Evolutionary conservation across 768 basidiomycete species (phyloP).

Genomic region (Erythrobasidium yunnanense): DNA sequence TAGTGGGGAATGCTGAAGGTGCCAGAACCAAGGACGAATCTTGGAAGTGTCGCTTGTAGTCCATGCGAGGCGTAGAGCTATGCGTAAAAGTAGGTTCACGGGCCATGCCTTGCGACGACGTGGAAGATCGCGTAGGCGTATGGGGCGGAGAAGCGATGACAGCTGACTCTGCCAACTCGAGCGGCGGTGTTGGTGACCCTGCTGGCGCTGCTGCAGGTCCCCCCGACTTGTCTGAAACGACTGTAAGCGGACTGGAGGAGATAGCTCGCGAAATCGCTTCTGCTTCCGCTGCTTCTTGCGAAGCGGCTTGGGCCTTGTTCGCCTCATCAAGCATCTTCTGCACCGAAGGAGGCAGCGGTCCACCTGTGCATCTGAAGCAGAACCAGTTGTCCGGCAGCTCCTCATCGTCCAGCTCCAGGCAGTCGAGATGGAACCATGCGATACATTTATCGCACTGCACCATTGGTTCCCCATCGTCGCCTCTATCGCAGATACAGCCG

Average conservation of each 20-base stretch:
- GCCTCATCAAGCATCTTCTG: background rate
- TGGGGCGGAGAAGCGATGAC: background rate
- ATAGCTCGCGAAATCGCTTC: background rate
- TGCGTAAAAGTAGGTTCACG: conserved; percentile 28
- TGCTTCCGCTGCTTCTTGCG: too few relatives aligned
- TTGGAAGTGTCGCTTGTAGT: background rate
- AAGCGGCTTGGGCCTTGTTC: background rate
- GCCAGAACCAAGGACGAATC: conserved; percentile 3
- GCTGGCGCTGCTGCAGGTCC: too few relatives aligned
- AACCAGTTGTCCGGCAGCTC: conserved; percentile 22
- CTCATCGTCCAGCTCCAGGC: conserved; percentile 23
- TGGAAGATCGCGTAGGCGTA: conserved; percentile 6
- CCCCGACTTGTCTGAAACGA: too few relatives aligned
- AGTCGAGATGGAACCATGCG: conserved; percentile 28
- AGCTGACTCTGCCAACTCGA: background rate
- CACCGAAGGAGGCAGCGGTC: background rate
- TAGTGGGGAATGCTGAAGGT: background rate
- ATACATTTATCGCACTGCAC: conserved; percentile 29
- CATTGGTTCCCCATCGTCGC: conserved; percentile 24
- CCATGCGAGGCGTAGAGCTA: background rate
- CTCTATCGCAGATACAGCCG: conserved; percentile 9
- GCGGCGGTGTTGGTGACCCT: too few relatives aligned
- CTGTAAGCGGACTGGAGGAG: background rate
- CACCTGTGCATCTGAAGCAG: conserved; percentile 13
- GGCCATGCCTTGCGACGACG: background rate